Percentiles rank a stretch among this genome's conserved stretches.
phyloP scores from a whole-genome alignment of 177 flowering plant species.

The Vitis hybrid region DNA sequence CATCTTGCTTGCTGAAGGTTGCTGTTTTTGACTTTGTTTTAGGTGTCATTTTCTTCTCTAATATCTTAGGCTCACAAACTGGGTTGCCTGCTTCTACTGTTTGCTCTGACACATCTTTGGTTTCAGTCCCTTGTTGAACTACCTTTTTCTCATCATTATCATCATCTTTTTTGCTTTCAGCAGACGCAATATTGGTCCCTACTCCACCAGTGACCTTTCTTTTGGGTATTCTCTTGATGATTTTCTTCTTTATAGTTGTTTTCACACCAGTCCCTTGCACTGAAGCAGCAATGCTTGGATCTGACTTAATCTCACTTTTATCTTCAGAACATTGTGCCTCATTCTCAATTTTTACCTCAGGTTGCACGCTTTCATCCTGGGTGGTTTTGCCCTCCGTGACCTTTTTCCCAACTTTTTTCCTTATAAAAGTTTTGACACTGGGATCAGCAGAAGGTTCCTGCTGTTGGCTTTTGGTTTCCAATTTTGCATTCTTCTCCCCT shows the following conservation, averaged over 20 bases:
- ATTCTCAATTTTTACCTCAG: slow-evolving; percentile 32
- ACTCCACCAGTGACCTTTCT: slow-evolving; percentile 40
- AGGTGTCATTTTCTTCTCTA: slow-evolving; percentile 21
- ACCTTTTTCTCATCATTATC: slow-evolving; percentile 18
- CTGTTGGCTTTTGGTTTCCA: slow-evolving; percentile 30
- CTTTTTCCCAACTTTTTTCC: slow-evolving; percentile 53
- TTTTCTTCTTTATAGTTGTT: slow-evolving; percentile 54
- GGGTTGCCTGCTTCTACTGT: slow-evolving; percentile 16
- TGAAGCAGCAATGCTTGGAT: slow-evolving; percentile 22
- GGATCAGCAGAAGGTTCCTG: slow-evolving; percentile 33
- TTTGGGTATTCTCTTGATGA: slow-evolving; percentile 69
- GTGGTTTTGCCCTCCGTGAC: slow-evolving; percentile 27
- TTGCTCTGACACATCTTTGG: slow-evolving; percentile 18
- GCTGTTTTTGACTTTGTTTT: slow-evolving; percentile 17
- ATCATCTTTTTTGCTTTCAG: slow-evolving; percentile 23
- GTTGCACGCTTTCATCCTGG: slow-evolving; percentile 21
- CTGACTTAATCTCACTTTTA: slow-evolving; percentile 30
- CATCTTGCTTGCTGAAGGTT: slow-evolving; percentile 23
- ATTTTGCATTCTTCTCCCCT: slow-evolving; percentile 23
- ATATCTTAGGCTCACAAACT: slow-evolving; percentile 16
- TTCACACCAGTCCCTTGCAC: slow-evolving; percentile 36
- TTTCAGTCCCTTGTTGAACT: slow-evolving; percentile 17
- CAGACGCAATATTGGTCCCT: slow-evolving; percentile 20
- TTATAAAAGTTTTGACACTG: slow-evolving; percentile 37
- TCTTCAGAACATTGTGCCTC: slow-evolving; percentile 30